Evolutionary conservation across 176 grass and related monocot species (phyloP), one percentile per base, ranked within the genome.

Genomic region (Lolium multiflorum): DNA sequence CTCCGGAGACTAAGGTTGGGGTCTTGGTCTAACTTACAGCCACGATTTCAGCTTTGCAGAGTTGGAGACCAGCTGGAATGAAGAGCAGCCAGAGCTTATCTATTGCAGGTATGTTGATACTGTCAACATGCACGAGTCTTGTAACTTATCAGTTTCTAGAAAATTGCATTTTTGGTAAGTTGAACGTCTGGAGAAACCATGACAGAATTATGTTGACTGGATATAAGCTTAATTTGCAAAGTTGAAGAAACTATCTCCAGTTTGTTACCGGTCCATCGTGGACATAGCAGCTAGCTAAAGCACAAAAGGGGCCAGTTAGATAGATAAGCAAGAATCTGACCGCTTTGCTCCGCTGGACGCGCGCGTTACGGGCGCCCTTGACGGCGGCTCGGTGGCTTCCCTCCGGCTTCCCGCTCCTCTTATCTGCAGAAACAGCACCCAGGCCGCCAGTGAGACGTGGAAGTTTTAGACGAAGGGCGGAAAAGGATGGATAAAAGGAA

Each of bases 281-380:
- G 14, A 21, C n/a, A 26, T 11, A 87, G 57, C 9, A 66, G 15
- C 20, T 21, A 77, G 14, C 20, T 35, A 77, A 15, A 77, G 17
- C 18, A 39, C 2, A 14, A 17, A 55, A 51, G 8, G 7, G 59
- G 66, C 43, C 11, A 17, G 11, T 83, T n/a, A 74, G 2, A 1
- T 43, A 43, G 31, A 35, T 4, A 38, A 63, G 38, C 15, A 79
- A 56, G 31, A 66, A 14, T 55, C 90, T 44, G 70, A 98, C 96
- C 91, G 82, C 75, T 88, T 98, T 98, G 85, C 90, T 94, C 83
- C 89, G 88, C 67, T 98, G 96, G 24, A 98, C 60, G 48, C 96
- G 88, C 57, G 96, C 86, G 21, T 91, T 90, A 49, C 93, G 93
- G 17, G 93, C 81, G 6, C 91, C 91, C 79, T 98, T 98, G 55